Percentiles rank a stretch among this genome's conserved stretches.
phyloP scores from a whole-genome alignment of 2,329 filamentous ascomycete species.

The Alternaria novae-zelandiae region DNA sequence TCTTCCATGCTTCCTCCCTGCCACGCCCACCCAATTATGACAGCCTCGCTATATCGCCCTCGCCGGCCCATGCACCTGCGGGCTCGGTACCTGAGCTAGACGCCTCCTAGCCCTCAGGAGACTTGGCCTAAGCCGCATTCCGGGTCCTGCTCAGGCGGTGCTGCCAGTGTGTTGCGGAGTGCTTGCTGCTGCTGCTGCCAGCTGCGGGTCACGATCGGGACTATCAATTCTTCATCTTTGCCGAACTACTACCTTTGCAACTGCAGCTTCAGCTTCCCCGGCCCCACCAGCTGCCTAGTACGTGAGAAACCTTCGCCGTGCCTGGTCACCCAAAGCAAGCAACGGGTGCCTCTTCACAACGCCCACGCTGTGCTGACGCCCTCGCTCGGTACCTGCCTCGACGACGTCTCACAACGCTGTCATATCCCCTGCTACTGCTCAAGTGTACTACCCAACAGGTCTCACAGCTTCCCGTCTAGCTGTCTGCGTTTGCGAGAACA shows the following conservation, averaged over 20 bases:
- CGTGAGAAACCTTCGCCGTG: slow-evolving; percentile 35
- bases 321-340: slow-evolving; percentile 28
- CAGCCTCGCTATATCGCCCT: slow-evolving; percentile 38
- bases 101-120: slow-evolving; percentile 27
- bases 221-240: slow-evolving; percentile 40
- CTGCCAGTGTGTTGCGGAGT: slow-evolving; percentile 17
- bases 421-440: slow-evolving; percentile 31
- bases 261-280: slow-evolving; percentile 34
- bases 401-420: slow-evolving; percentile 38
- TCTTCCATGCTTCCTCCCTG: slow-evolving; percentile 37
- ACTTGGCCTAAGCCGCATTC: slow-evolving; percentile 29
- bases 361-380: slow-evolving; percentile 33
- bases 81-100: slow-evolving; percentile 42
- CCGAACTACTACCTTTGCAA: slow-evolving; percentile 34
- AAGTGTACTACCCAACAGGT: slow-evolving; percentile 32
- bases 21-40: slow-evolving; percentile 43
- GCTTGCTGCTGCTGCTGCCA: background rate
- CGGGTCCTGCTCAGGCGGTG: slow-evolving; percentile 19
- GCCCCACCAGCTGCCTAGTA: slow-evolving; percentile 39
- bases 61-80: slow-evolving; percentile 34
- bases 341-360: slow-evolving; percentile 22
- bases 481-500: slow-evolving; percentile 30
- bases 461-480: slow-evolving; percentile 34
- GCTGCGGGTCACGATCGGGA: slow-evolving; percentile 42
- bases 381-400: slow-evolving; percentile 39